Evolutionary conservation across 768 basidiomycete genomes (phyloP).

Genomic region (Kwoniella sp.): DNA sequence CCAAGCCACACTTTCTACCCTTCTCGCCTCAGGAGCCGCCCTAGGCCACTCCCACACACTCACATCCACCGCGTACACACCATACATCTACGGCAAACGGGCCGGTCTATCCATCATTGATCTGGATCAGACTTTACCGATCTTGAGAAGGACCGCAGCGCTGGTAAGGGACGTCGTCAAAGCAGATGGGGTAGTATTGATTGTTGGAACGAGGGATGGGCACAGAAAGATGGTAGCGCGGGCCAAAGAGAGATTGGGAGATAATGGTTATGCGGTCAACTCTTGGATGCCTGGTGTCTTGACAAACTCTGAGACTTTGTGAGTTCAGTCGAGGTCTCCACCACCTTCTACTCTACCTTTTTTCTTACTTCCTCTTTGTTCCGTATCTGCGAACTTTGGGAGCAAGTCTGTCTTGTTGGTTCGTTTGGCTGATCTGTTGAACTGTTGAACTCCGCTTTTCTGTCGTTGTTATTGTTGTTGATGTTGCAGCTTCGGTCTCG

Average conservation of each 20-base stretch:
- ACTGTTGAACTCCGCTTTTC: too few relatives aligned
- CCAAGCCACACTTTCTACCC: constrained; percentile 78
- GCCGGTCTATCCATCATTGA: constrained; percentile 90
- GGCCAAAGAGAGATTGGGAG: constrained; percentile 75
- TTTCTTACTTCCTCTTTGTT: too few relatives aligned
- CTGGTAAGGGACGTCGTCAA: constrained; percentile 79
- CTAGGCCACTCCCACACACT: constrained; percentile 77
- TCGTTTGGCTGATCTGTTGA: too few relatives aligned
- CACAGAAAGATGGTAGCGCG: constrained; percentile 71
- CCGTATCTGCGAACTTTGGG: too few relatives aligned
- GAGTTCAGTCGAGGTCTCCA: too few relatives aligned
- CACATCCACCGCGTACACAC: constrained; percentile 86
- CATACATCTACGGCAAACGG: constrained; percentile 89
- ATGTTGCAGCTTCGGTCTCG: constrained; percentile 48
- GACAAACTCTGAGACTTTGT: constrained; percentile 66
- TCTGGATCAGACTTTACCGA: constrained; percentile 87
- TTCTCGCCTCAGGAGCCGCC: constrained; percentile 90
- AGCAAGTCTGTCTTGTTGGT: too few relatives aligned
- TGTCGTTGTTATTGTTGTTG: too few relatives aligned
- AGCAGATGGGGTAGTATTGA: constrained; percentile 79
- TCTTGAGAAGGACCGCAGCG: constrained; percentile 84
- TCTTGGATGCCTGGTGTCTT: constrained; percentile 93
- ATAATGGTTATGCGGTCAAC: constrained; percentile 79
- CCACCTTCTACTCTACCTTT: too few relatives aligned
- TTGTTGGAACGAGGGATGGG: constrained; percentile 70